Base-by-base conservation (phyloP, 139 green algal genomes). In the Penium margaritaceum region DNA sequence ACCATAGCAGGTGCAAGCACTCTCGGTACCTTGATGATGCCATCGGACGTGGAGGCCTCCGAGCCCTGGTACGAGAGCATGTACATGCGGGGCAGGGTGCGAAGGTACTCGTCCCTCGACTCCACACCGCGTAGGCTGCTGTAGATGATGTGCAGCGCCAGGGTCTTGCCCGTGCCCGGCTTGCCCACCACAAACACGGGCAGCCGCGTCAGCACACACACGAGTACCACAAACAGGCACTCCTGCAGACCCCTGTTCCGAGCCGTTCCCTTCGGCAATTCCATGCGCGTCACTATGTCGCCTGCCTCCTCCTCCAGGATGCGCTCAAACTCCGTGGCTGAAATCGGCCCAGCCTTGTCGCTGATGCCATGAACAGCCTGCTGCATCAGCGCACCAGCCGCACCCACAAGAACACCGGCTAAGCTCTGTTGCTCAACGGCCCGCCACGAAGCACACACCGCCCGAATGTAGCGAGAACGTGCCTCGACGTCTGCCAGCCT, bases 181-280 rank as follows among this genome's bases (percentile, higher is more conserved):
- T 78, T 77, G 27, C 78, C 78, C 43, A 84, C 37, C 36, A 84
- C 21, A 44, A 84, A 77, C 24, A 84, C 14, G 2, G 78, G 78
- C 19, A 77, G 57, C 55, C 67, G 74, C 51, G 74, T 84, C 17
- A 84, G 78, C 2, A 84, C 67, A 47, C 72, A 81, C n/a, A 84
- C 78, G 54, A 81, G 41, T 32, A 47, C 34, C 37, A 77, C 65
- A 58, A 84, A 84, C 43, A 84, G 62, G 43, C 74, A 78, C 70
- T 83, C 76, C 29, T 32, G 39, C 15, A 83, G 32, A 1, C 69
- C 76, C 44, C 70, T 39, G 57, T 83, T 78, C 4, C 43, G 9
- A 7, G 76, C 76, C 0, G 71, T 70, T 5, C 55, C 54, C 17
- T 63, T 0, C 12, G 73, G 72, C 64, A 84, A 44, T 72, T 77